These are phyloP conservation scores for Ceriops tagal DNA, from an alignment of 345 rosid species.

Conservation along the genomic window DNA sequence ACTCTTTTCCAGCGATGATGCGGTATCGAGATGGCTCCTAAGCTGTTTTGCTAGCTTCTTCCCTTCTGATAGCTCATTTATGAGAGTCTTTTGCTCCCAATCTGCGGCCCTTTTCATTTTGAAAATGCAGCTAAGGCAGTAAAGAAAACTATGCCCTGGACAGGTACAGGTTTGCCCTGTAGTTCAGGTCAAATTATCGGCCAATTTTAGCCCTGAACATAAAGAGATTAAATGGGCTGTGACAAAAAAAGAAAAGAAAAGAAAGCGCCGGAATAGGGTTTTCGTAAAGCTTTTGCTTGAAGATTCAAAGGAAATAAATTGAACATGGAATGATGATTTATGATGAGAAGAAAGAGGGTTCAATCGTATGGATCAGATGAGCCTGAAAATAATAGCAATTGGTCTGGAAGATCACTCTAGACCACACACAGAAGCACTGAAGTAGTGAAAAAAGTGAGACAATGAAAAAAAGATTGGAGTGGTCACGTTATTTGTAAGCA, in stretches of 20 bases:
- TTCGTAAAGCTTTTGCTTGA: background rate
- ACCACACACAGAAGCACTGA: background rate
- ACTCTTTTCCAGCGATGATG: slow-evolving; percentile 41
- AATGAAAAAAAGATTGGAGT: background rate
- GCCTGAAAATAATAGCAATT: background rate
- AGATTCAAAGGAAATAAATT: background rate
- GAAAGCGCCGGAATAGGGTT: too few relatives aligned
- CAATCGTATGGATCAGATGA: too few relatives aligned
- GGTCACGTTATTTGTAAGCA: background rate
- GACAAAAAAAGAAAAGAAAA: background rate
- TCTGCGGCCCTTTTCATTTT: slow-evolving; percentile 18
- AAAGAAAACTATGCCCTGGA: too few relatives aligned
- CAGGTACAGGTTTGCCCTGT: background rate
- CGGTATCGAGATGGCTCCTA: slow-evolving; percentile 39
- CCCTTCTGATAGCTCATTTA: slow-evolving; percentile 56
- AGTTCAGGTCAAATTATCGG: too few relatives aligned
- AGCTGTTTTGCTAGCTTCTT: slow-evolving; percentile 55
- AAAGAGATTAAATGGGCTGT: background rate
- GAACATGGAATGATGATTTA: background rate
- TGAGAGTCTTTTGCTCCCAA: slow-evolving; percentile 34
- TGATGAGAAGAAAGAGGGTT: background rate
- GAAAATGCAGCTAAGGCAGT: background rate
- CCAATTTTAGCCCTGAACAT: background rate
- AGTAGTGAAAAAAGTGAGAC: background rate
- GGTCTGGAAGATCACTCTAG: background rate